Evolutionary conservation across 257 asterid species (phyloP), one percentile per base, ranked within the genome.

Genomic region (Solanum habrochaites): DNA sequence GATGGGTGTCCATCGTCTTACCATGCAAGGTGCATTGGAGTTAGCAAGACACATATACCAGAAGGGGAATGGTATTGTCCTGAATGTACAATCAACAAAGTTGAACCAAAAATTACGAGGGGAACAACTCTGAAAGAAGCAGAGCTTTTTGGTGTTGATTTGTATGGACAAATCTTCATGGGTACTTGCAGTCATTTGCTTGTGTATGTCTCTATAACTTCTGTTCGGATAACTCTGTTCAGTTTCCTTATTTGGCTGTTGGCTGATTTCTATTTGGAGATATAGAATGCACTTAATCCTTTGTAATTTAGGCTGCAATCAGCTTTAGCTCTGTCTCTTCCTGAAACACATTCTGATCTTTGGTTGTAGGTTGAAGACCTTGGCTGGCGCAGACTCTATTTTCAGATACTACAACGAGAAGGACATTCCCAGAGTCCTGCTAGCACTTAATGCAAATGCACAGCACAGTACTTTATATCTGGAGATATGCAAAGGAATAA

Each of bases 1-100:
- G 98, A 95, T 91, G 98, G 98, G 64, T 95, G 98, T 87, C 98
- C 98, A 2, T 93, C 95, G 66, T 92, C 95, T 85, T 95, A 91
- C 91, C 98, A 95, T 89, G 86, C 96, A 62, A 93, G 98, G 89
- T 95, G 98, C 90, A 86, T 95, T 87, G 98, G 98, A 49, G 91
- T 95, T 90, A 90, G 88, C 92, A 95, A 94, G 89, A 85, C 88
- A 95, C 88, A 89, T 89, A 90, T 92, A 90, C 92, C 97, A 13
- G 93, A 91, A 73, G 98, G 94, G 60, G 85, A 95, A 40, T 95
- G 98, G 98, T 93, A 91, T 88, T 95, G 98, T 88, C 98, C 98
- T 11, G 98, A 95, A 90, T 95, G 98, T 90, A 87, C 87, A 80
- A 90, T 93, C 60, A 91, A 91, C 85, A 89, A 89, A 89, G 86